Percentiles rank a stretch among this genome's conserved stretches.
phyloP scores from a whole-genome alignment of 148 eudicot species.

The Chenopodium suecicum region DNA sequence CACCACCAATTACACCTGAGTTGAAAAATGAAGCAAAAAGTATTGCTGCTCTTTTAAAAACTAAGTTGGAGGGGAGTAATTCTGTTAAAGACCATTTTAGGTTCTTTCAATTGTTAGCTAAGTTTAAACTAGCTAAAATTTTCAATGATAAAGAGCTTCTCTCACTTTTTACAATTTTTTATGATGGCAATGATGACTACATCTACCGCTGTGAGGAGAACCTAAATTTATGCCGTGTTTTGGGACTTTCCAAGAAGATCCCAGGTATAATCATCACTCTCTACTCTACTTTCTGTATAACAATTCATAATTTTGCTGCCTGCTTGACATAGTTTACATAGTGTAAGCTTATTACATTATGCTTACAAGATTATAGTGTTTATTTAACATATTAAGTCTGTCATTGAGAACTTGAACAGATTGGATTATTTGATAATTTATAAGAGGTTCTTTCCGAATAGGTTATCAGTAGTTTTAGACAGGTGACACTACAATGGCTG shows the following conservation, averaged over 20 bases:
- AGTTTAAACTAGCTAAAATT: constrained; percentile 16
- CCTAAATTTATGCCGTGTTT: constrained; percentile 14
- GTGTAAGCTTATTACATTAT: neutral
- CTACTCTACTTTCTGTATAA: neutral
- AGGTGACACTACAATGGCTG: neutral
- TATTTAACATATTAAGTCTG: neutral
- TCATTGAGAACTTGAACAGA: neutral
- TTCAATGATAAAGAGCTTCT: constrained; percentile 22
- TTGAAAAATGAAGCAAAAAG: constrained; percentile 18
- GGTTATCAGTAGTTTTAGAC: neutral
- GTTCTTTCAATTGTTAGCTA: constrained; percentile 28
- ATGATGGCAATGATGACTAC: constrained; percentile 1
- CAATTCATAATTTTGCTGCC: neutral
- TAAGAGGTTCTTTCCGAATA: no score
- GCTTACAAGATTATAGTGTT: neutral
- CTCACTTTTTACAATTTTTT: constrained; percentile 12
- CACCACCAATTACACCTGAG: constrained; percentile 24
- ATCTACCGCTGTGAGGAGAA: constrained; percentile 1
- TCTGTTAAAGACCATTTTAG: neutral
- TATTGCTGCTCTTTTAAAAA: constrained; percentile 19
- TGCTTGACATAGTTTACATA: neutral
- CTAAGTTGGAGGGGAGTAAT: constrained; percentile 2
- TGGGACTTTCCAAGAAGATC: constrained; percentile 26
- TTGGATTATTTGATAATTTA: neutral
- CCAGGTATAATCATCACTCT: constrained; percentile 30